Conservation (phyloP, 2,329 filamentous ascomycete species). For the Hypoxylon sp. region DNA sequence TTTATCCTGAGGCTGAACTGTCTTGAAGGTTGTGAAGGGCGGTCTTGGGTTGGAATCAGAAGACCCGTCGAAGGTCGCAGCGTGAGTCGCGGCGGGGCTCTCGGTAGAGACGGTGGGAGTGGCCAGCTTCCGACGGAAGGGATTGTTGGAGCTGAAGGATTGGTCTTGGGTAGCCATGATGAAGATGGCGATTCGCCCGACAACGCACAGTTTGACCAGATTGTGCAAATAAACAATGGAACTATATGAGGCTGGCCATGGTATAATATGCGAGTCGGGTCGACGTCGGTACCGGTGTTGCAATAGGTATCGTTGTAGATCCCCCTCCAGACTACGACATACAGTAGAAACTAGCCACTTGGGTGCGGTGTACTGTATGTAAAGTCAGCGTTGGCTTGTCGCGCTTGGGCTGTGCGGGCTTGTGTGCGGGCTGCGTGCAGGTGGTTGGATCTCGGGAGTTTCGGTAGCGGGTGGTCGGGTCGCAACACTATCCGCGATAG, state of each 20-base stretch:
- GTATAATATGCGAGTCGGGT: constrained; percentile 23
- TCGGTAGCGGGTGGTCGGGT: constrained; percentile 44
- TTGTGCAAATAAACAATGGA: constrained; percentile 27
- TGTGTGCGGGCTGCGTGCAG: too few relatives aligned
- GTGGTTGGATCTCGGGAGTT: constrained; percentile 44
- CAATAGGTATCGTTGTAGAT: constrained; percentile 32
- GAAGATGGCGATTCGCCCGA: constrained; percentile 20
- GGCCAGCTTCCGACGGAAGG: constrained; percentile 64
- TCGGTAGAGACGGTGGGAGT: constrained; percentile 43
- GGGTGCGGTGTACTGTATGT: constrained; percentile 22
- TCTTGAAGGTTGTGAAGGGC: constrained; percentile 54
- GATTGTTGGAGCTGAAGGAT: constrained; percentile 64
- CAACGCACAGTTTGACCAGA: constrained; percentile 28
- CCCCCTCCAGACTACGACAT: constrained; percentile 42
- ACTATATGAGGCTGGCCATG: constrained; percentile 43
- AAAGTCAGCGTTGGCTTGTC: constrained; percentile 17
- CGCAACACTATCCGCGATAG: constrained; percentile 14
- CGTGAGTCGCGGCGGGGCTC: constrained; percentile 35
- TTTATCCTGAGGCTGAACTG: constrained; percentile 55
- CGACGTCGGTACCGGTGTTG: constrained; percentile 24
- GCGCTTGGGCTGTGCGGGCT: background rate
- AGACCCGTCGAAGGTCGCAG: constrained; percentile 40
- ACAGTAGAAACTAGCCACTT: constrained; percentile 27
- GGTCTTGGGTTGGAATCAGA: constrained; percentile 41
- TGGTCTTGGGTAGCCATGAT: constrained; percentile 57